Evolutionary conservation across 75 land plant species (phyloP).

Genomic region (Pseudotsuga menziesii): DNA sequence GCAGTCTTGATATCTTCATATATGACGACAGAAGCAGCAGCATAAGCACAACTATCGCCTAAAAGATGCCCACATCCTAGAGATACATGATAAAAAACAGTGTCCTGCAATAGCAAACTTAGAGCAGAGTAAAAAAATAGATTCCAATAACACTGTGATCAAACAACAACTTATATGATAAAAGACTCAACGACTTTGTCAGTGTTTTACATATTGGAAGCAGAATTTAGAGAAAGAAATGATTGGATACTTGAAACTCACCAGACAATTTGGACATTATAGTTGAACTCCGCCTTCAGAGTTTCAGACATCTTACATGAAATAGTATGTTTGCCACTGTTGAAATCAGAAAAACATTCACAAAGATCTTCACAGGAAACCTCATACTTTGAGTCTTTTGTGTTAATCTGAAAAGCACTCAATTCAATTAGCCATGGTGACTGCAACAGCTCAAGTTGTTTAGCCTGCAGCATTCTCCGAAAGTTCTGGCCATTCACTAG

Average conservation of each 20-base stretch:
- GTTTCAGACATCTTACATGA: slow-evolving; percentile 47
- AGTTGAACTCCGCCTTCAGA: slow-evolving; percentile 50
- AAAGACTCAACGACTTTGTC: not conserved
- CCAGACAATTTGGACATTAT: slow-evolving; percentile 81
- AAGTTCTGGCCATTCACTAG: slow-evolving; percentile 68
- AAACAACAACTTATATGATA: not conserved
- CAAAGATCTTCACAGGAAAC: slow-evolving; percentile 12
- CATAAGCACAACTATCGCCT: slow-evolving; percentile 67
- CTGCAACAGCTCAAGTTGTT: slow-evolving; percentile 67
- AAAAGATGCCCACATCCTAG: slow-evolving; percentile 77
- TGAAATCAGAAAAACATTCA: slow-evolving; percentile 51
- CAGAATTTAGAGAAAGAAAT: not conserved
- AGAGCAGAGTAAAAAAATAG: not conserved
- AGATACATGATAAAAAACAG: slow-evolving; percentile 49
- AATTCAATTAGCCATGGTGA: slow-evolving; percentile 86
- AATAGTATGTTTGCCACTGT: slow-evolving; percentile 36
- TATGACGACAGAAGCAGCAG: slow-evolving; percentile 48
- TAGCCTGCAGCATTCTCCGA: slow-evolving; percentile 46
- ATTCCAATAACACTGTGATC: no score
- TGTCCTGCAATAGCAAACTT: slow-evolving; percentile 28
- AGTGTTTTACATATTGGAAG: not conserved
- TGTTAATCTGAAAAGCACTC: slow-evolving; percentile 72
- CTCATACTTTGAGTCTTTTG: slow-evolving; percentile 20
- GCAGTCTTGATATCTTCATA: slow-evolving; percentile 55
- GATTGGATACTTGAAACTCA: slow-evolving; percentile 13